These are phyloP conservation scores for Colletotrichum sp. DNA, from an alignment of 2,329 filamentous ascomycete genomes.

Conservation along the genomic window DNA sequence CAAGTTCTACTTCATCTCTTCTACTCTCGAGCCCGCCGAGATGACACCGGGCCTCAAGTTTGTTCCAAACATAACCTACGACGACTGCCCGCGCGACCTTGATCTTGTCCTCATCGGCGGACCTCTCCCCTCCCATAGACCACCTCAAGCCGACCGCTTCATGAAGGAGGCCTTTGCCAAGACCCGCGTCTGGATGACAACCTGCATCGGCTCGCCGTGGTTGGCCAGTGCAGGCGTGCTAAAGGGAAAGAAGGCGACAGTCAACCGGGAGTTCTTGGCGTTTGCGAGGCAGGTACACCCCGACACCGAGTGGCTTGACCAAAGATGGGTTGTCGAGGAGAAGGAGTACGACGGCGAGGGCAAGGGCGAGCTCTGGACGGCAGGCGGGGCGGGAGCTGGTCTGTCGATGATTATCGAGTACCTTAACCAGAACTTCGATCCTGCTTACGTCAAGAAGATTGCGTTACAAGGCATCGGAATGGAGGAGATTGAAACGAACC, in stretches of 20 bases:
- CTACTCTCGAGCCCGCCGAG: constrained; percentile 33
- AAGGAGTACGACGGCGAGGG: constrained; percentile 29
- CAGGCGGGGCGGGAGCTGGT: constrained; percentile 41
- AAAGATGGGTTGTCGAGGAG: constrained; percentile 42
- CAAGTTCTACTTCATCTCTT: constrained; percentile 42
- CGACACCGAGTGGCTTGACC: constrained; percentile 39
- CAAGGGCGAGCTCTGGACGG: constrained; percentile 40
- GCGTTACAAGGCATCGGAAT: background rate
- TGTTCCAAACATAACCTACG: constrained; percentile 43
- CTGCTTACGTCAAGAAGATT: constrained; percentile 4
- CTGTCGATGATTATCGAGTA: constrained; percentile 10
- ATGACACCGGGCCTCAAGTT: constrained; percentile 36
- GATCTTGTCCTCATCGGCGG: constrained; percentile 45
- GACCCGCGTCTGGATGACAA: constrained; percentile 40
- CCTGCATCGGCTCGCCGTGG: constrained; percentile 43
- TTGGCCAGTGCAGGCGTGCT: constrained; percentile 39
- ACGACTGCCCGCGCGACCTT: constrained; percentile 42
- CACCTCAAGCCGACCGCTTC: constrained; percentile 36
- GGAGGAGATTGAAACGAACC: constrained; percentile 10
- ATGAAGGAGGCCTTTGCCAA: constrained; percentile 38
- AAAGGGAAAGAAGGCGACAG: constrained; percentile 42
- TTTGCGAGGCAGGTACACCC: constrained; percentile 33
- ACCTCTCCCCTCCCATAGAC: constrained; percentile 32
- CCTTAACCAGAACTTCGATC: constrained; percentile 12
- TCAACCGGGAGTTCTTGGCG: constrained; percentile 35